Evolutionary conservation across 805 yeast species (phyloP).

Genomic region (Ogataea wickerhamii): DNA sequence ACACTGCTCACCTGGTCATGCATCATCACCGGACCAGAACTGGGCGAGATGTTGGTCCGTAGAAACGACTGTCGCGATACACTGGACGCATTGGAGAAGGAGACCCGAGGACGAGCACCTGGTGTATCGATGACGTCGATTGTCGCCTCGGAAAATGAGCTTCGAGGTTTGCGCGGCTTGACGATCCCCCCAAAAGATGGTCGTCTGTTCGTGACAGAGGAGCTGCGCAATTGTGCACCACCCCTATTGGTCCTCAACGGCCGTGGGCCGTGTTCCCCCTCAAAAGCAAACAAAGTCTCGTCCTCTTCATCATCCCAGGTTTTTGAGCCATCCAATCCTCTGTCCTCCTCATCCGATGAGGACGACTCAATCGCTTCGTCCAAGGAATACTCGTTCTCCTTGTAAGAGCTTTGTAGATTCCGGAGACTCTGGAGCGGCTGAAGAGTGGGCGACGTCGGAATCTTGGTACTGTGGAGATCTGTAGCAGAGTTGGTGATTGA

Average conservation of each 20-base stretch:
- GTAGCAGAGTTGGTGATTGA: slow-evolving; percentile 45
- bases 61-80: slow-evolving; percentile 40
- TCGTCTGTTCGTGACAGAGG: slow-evolving; percentile 23
- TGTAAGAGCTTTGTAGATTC: slow-evolving; percentile 28
- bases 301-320: slow-evolving; percentile 39
- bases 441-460: slow-evolving; percentile 40
- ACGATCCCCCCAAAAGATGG: slow-evolving; percentile 34
- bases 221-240: slow-evolving; percentile 16
- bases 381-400: slow-evolving; percentile 29
- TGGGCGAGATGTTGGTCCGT: slow-evolving; percentile 30
- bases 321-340: slow-evolving; percentile 32
- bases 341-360: slow-evolving; percentile 38
- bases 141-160: slow-evolving; percentile 31
- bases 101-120: slow-evolving; percentile 28
- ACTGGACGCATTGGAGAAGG: slow-evolving; percentile 33
- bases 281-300: slow-evolving; percentile 28
- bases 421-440: slow-evolving; percentile 31
- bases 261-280: slow-evolving; percentile 17
- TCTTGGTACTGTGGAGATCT: slow-evolving; percentile 43
- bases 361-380: slow-evolving; percentile 40
- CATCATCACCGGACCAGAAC: slow-evolving; percentile 23
- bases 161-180: slow-evolving; percentile 33
- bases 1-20: slow-evolving; percentile 28
- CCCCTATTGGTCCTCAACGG: slow-evolving; percentile 16
- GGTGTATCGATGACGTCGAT: slow-evolving; percentile 30